phyloP scores from a whole-genome alignment of 805 yeast species.

The Nakazawaea ambrosiae region DNA sequence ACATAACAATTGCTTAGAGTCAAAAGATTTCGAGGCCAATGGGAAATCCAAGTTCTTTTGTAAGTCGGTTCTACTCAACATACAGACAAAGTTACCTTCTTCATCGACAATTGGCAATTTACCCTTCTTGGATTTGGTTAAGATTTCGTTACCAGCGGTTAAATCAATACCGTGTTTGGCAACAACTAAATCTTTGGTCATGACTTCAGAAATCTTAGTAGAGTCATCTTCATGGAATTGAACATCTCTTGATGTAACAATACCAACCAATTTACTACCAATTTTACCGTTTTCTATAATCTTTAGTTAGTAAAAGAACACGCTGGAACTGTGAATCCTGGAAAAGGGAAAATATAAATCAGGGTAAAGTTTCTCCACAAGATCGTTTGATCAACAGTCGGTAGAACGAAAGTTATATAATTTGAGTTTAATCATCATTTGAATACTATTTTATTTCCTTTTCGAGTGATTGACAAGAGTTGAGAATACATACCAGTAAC shows the following conservation, averaged over 20 bases:
- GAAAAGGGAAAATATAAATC: no score
- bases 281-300: slow-evolving; percentile 69
- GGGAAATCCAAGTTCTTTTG: slow-evolving; percentile 94
- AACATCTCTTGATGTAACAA: slow-evolving; percentile 93
- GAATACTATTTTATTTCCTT: no score
- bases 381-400: slow-evolving; percentile 93
- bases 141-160: slow-evolving; percentile 80
- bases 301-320: slow-evolving; percentile 12
- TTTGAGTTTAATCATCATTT: slow-evolving; percentile 45
- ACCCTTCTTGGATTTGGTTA: slow-evolving; percentile 93
- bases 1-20: slow-evolving; percentile 92
- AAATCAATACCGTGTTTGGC: slow-evolving; percentile 79
- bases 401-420: slow-evolving; percentile 98
- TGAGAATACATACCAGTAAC: slow-evolving; percentile 91
- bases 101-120: slow-evolving; percentile 89
- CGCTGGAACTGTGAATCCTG: no score
- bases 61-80: slow-evolving; percentile 92
- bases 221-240: slow-evolving; percentile 81
- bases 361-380: slow-evolving; percentile 61
- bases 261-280: slow-evolving; percentile 90
- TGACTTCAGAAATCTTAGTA: slow-evolving; percentile 62
- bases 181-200: slow-evolving; percentile 86
- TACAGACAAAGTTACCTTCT: slow-evolving; percentile 69
- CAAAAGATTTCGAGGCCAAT: slow-evolving; percentile 85
- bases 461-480: no score